Percentiles rank a stretch among this genome's conserved stretches.
These are phyloP conservation scores for Umbellularia californica DNA, from an alignment of 164 flowering plant genomes.

Conservation along the genomic window DNA sequence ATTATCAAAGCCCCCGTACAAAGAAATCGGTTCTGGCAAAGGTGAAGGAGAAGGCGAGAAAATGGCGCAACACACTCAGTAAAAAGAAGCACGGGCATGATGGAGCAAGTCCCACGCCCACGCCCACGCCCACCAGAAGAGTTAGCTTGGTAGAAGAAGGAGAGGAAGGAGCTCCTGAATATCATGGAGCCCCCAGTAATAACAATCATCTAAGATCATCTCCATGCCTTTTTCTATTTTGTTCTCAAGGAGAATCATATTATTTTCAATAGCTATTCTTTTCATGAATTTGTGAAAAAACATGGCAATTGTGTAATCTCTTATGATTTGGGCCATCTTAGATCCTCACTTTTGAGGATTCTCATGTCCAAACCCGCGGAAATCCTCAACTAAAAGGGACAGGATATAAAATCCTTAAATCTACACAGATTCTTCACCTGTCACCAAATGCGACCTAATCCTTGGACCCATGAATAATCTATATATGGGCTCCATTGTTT, in stretches of 20 bases:
- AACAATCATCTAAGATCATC: neutral
- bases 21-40: constrained; percentile 67
- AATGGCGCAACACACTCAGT: constrained; percentile 34
- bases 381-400: no score
- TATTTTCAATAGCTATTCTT: no score
- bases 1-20: constrained; percentile 27
- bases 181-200: constrained; percentile 73
- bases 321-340: no score
- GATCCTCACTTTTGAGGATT: no score
- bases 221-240: neutral
- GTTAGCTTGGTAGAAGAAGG: constrained; percentile 46
- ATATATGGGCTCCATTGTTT: no score
- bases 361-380: no score
- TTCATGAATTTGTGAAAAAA: no score
- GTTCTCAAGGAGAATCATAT: neutral
- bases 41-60: constrained; percentile 71
- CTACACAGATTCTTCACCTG: no score
- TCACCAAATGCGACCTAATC: no score
- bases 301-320: no score
- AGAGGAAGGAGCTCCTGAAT: constrained; percentile 43
- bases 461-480: no score
- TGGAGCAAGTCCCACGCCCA: constrained; percentile 14
- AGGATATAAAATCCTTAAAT: no score
- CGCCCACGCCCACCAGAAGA: constrained; percentile 42
- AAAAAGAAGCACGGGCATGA: constrained; percentile 46